phyloP scores from a whole-genome alignment of 805 yeast genomes.

The Cyberlindnera lachancei region DNA sequence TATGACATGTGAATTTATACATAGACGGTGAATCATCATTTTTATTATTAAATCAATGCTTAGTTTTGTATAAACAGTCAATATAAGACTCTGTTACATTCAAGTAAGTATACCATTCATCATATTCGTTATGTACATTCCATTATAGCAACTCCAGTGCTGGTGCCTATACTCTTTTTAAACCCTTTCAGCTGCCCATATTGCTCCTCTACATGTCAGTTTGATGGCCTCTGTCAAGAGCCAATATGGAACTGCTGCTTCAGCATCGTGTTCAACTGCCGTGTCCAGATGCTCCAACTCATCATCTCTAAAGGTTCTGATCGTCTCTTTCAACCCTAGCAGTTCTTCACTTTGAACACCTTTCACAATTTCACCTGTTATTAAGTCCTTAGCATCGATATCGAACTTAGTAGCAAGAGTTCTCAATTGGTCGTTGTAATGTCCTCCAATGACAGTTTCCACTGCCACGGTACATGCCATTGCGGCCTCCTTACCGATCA shows the following conservation, averaged over 20 bases:
- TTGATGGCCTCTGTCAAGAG: slow-evolving; percentile 84
- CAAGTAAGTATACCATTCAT: too few relatives aligned
- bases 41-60: too few relatives aligned
- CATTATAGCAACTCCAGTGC: too few relatives aligned
- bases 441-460: slow-evolving; percentile 95
- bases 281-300: slow-evolving; percentile 94
- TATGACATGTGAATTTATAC: too few relatives aligned
- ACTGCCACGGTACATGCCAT: slow-evolving; percentile 99
- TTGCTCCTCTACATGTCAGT: slow-evolving; percentile 76
- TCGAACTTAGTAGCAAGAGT: slow-evolving; percentile 62
- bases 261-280: slow-evolving; percentile 87
- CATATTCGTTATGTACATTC: too few relatives aligned
- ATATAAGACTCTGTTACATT: too few relatives aligned
- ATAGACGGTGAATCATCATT: too few relatives aligned
- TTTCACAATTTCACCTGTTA: slow-evolving; percentile 15
- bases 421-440: slow-evolving; percentile 85
- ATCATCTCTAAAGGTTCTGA: slow-evolving; percentile 81
- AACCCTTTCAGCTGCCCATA: slow-evolving; percentile 82
- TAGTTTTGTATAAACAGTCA: too few relatives aligned
- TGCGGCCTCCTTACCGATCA: slow-evolving; percentile 89
- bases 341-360: slow-evolving; percentile 46
- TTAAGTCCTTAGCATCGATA: slow-evolving; percentile 29
- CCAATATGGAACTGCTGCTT: slow-evolving; percentile 87
- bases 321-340: slow-evolving; percentile 45
- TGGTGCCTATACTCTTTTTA: too few relatives aligned